Conservation (phyloP, 148 eudicot genomes). For the Arctostaphylos glauca region DNA sequence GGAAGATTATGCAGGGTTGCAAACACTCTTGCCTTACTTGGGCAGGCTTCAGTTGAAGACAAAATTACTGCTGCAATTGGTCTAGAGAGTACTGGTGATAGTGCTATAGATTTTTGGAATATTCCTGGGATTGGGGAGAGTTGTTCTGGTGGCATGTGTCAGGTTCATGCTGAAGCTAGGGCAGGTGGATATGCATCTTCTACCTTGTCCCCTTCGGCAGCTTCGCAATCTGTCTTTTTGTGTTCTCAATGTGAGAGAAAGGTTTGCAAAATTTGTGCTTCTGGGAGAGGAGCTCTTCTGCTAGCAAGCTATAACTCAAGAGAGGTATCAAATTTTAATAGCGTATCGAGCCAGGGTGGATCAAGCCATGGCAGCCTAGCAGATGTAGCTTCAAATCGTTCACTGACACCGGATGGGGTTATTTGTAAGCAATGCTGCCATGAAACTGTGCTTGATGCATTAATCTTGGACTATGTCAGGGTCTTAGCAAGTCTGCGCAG, state of each 20-base stretch:
- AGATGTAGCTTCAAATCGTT: constrained; percentile 54
- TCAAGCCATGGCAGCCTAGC: constrained; percentile 46
- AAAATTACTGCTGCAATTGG: constrained; percentile 71
- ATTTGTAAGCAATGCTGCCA: constrained; percentile 83
- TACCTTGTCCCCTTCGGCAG: constrained; percentile 27
- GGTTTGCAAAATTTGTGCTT: constrained; percentile 87
- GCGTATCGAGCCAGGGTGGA: constrained; percentile 53
- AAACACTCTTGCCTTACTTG: constrained; percentile 72
- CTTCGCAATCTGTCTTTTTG: constrained; percentile 38
- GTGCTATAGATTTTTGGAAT: constrained; percentile 85
- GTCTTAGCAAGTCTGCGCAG: constrained; percentile 70
- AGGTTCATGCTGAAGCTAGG: constrained; percentile 71
- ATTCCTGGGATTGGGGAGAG: constrained; percentile 58
- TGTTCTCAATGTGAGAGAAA: constrained; percentile 75
- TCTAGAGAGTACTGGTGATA: constrained; percentile 49
- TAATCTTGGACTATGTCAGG: constrained; percentile 78
- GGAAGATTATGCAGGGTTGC: constrained; percentile 70
- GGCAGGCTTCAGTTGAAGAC: constrained; percentile 83
- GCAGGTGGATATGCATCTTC: constrained; percentile 26
- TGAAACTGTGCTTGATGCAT: constrained; percentile 76
- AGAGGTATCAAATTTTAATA: constrained; percentile 49
- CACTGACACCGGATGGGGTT: constrained; percentile 51
- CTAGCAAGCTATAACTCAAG: constrained; percentile 48
- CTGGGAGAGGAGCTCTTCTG: constrained; percentile 88
- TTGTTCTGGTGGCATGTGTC: constrained; percentile 74